phyloP scores from a whole-genome alignment of 306 rosid genomes.

The Boehmeria nivea region DNA sequence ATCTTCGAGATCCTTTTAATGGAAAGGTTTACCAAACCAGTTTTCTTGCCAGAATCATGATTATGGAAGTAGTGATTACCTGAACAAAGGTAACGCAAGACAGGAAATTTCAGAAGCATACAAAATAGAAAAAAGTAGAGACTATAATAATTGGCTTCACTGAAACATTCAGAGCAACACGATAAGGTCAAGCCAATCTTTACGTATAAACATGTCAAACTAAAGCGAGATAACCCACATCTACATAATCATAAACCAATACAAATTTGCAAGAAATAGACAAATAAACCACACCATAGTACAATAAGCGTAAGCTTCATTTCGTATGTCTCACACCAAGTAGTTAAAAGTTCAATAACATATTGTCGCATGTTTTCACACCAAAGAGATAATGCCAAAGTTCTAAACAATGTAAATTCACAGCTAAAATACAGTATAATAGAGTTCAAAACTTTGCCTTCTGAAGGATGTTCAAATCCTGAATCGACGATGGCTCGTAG shows the following conservation, averaged over 20 bases:
- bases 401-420: not conserved
- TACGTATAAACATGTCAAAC: no score
- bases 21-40: conserved; percentile 72
- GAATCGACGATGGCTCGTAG: conserved; percentile 78
- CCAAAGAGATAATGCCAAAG: not conserved
- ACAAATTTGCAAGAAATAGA: not conserved
- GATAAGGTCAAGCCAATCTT: no score
- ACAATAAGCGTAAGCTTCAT: no score
- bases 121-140: not conserved
- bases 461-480: conserved; percentile 82
- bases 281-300: no score
- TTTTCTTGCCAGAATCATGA: conserved; percentile 50
- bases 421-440: not conserved
- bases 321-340: not conserved
- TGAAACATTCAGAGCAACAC: no score
- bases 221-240: no score
- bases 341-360: not conserved
- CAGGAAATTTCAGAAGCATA: conserved; percentile 12
- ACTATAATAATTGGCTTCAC: no score
- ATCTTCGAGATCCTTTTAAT: conserved; percentile 58
- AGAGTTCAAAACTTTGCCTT: conserved; percentile 49
- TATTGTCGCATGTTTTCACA: not conserved
- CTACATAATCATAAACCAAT: not conserved
- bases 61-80: conserved; percentile 66
- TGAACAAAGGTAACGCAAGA: conserved; percentile 21